A percentile compares a stretch with the other conserved stretches of the same genome.
These are phyloP conservation scores for Leptographium flavum DNA, from an alignment of 2,329 filamentous ascomycete genomes.

Conservation along the genomic window DNA sequence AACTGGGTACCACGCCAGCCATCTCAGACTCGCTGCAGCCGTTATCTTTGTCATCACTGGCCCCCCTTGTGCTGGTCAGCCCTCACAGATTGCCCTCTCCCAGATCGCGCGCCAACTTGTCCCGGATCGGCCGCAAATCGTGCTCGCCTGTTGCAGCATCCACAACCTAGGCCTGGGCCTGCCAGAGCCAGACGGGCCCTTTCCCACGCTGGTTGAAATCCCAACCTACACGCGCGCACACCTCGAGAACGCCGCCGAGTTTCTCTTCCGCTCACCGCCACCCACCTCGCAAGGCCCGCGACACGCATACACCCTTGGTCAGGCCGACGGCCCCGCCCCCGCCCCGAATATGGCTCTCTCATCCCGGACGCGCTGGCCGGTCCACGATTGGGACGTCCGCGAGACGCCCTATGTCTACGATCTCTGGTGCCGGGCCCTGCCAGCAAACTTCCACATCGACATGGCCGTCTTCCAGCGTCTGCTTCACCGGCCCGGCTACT, in stretches of 20 bases:
- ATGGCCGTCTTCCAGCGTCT: conserved; percentile 27
- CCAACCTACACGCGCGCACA: conserved; percentile 31
- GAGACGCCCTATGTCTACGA: conserved; percentile 27
- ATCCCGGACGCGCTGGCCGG: conserved; percentile 24
- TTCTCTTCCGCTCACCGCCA: conserved; percentile 26
- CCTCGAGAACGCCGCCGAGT: conserved; percentile 33
- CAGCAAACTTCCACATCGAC: conserved; percentile 30
- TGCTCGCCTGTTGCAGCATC: conserved; percentile 36
- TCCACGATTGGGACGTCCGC: conserved; percentile 25
- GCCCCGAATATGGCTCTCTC: conserved; percentile 15
- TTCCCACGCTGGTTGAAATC: conserved; percentile 38
- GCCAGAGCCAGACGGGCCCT: conserved; percentile 12
- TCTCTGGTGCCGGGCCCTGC: conserved; percentile 32
- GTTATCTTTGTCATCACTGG: conserved; percentile 48
- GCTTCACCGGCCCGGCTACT: conserved; percentile 39
- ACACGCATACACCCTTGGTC: neutral
- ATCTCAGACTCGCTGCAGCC: conserved; percentile 43
- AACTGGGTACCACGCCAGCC: conserved; percentile 46
- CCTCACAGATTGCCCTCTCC: conserved; percentile 33
- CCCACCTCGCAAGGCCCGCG: neutral
- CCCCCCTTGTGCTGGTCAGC: conserved; percentile 28
- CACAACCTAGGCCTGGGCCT: conserved; percentile 19
- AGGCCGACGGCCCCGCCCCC: too few relatives aligned
- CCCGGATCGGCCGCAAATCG: conserved; percentile 29
- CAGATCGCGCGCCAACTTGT: conserved; percentile 15